These are phyloP conservation scores for Botryosphaeria agaves DNA, from an alignment of 2,329 filamentous ascomycete species.

Conservation along the genomic window DNA sequence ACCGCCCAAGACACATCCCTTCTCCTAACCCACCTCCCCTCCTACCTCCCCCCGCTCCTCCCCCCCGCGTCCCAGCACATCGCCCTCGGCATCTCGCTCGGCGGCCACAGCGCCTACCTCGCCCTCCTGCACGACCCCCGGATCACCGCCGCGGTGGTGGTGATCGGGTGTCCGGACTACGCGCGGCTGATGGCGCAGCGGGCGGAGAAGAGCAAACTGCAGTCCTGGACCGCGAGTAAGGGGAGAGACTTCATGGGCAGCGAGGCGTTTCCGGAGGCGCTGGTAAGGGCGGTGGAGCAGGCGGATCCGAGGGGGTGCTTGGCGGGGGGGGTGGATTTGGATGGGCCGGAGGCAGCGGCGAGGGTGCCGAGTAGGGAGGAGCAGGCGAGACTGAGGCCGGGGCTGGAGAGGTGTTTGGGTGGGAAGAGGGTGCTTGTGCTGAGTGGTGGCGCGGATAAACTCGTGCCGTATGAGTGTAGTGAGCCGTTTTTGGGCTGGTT, in stretches of 20 bases:
- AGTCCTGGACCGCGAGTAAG: conserved; percentile 39
- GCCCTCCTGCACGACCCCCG: conserved; percentile 60
- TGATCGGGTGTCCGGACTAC: conserved; percentile 86
- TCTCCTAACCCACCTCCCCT: conserved; percentile 61
- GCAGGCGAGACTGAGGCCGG: conserved; percentile 21
- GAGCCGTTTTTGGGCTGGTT: conserved; percentile 45
- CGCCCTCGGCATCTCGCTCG: conserved; percentile 67
- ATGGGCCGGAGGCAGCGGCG: conserved; percentile 11
- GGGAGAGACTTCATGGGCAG: conserved; percentile 57
- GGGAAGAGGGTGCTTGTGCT: conserved; percentile 50
- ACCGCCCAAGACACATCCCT: conserved; percentile 59
- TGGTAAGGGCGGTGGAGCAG: conserved; percentile 44
- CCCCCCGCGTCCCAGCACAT: conserved; percentile 41
- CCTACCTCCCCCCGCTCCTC: conserved; percentile 43
- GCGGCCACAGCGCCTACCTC: conserved; percentile 80
- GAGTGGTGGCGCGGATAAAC: conserved; percentile 48
- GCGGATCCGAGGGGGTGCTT: conserved; percentile 64
- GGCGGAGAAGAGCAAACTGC: conserved; percentile 50
- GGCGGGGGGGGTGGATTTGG: conserved; percentile 26
- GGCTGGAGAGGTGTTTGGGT: conserved; percentile 15
- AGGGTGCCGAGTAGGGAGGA: conserved; percentile 24
- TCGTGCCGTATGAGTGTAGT: conserved; percentile 51
- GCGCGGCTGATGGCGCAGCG: conserved; percentile 65
- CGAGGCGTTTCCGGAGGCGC: conserved; percentile 52
- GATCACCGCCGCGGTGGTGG: conserved; percentile 57